A percentile compares a stretch with the other conserved stretches of the same genome.
Conservation (phyloP, 2,329 filamentous ascomycete genomes). For the Aspergillus thermomutatus region DNA sequence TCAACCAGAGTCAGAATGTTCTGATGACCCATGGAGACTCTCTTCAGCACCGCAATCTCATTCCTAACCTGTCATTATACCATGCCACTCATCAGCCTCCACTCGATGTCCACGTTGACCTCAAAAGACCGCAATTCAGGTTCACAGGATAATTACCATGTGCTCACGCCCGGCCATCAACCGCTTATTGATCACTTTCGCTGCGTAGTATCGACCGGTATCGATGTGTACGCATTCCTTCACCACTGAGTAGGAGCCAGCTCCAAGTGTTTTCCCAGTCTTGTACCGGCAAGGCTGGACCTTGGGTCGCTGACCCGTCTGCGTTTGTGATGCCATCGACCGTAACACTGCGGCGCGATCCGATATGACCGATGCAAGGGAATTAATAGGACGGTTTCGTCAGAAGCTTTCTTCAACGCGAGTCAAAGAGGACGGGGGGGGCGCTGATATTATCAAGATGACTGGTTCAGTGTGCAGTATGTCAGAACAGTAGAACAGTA, state of each 20-base stretch:
- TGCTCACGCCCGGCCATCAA: constrained; percentile 97
- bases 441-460: background rate
- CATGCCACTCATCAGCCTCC: constrained; percentile 3
- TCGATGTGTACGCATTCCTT: constrained; percentile 99
- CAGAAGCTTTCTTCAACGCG: background rate
- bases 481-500: background rate
- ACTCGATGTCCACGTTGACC: background rate
- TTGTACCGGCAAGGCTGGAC: constrained; percentile 97
- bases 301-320: constrained; percentile 50
- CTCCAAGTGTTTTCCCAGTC: constrained; percentile 94
- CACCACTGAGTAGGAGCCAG: constrained; percentile 95
- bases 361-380: background rate
- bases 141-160: constrained; percentile 62
- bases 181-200: constrained; percentile 98
- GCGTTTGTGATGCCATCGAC: constrained; percentile 31
- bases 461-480: background rate
- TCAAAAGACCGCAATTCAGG: background rate
- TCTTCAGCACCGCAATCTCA: constrained; percentile 95
- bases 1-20: constrained; percentile 97
- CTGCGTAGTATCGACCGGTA: constrained; percentile 94
- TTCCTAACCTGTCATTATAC: constrained; percentile 70
- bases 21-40: constrained; percentile 98
- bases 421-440: background rate
- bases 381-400: background rate
- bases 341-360: background rate